phyloP scores from a whole-genome alignment of 768 basidiomycete genomes.

The Mycena alexandri region DNA sequence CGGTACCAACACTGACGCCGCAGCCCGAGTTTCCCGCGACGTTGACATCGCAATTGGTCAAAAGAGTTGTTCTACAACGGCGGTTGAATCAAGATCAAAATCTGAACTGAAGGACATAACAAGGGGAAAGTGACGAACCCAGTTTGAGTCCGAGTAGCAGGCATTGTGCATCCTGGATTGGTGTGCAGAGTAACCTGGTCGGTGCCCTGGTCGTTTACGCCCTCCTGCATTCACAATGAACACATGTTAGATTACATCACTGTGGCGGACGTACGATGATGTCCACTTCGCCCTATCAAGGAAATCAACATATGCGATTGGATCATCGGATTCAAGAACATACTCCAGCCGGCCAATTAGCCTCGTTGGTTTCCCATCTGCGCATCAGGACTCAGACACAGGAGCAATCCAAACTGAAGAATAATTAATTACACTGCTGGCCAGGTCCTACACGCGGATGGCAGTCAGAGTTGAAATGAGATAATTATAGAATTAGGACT shows the following conservation, averaged over 20 bases:
- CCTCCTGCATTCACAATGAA: slow-evolving; percentile 43
- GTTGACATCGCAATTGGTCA: slow-evolving; percentile 30
- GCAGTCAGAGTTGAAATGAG: slow-evolving; percentile 8
- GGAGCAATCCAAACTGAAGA: neutral
- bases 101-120: neutral
- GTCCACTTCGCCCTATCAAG: slow-evolving; percentile 53
- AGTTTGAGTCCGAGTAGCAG: slow-evolving; percentile 52
- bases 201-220: slow-evolving; percentile 61
- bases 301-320: slow-evolving; percentile 14
- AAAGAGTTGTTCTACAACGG: slow-evolving; percentile 45
- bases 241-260: neutral
- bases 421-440: slow-evolving; percentile 55
- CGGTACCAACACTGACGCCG: slow-evolving; percentile 52
- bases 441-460: slow-evolving; percentile 43
- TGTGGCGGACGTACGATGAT: slow-evolving; percentile 42
- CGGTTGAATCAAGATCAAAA: neutral
- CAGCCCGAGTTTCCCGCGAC: slow-evolving; percentile 66
- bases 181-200: slow-evolving; percentile 61
- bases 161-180: slow-evolving; percentile 62
- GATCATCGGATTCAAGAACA: slow-evolving; percentile 21
- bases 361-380: slow-evolving; percentile 63
- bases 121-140: slow-evolving; percentile 51
- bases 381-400: slow-evolving; percentile 16
- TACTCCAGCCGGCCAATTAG: slow-evolving; percentile 63
- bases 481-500: slow-evolving; percentile 30